Percentiles rank a stretch among this genome's conserved stretches.
Conservation (phyloP, 139 green algal species). For the Chlorella sorokiniana region DNA sequence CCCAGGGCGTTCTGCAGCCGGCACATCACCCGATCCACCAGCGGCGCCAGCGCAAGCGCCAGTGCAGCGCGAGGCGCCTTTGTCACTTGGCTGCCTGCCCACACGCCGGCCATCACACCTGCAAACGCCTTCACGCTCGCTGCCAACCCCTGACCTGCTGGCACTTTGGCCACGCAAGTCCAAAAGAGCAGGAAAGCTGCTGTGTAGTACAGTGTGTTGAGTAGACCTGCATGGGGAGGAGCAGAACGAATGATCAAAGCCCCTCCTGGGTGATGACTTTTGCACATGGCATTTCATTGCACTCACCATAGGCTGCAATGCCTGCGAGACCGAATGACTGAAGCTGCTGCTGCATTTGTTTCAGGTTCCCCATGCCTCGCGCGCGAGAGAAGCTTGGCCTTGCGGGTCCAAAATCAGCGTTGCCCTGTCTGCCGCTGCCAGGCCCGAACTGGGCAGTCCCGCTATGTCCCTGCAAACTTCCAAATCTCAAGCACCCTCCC, state of each 20-base stretch:
- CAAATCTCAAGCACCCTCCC: too few relatives aligned
- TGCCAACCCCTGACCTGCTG: conserved; percentile 5
- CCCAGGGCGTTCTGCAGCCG: background rate
- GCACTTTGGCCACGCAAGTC: conserved; percentile 32
- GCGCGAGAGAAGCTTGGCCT: too few relatives aligned
- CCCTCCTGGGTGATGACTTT: background rate
- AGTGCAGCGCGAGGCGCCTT: conserved; percentile 46
- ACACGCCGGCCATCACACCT: conserved; percentile 61
- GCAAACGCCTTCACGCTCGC: conserved; percentile 17
- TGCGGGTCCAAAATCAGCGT: background rate
- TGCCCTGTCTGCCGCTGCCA: background rate
- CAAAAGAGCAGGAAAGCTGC: conserved; percentile 44
- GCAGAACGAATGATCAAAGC: background rate
- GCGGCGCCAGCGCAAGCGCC: conserved; percentile 21
- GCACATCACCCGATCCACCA: conserved; percentile 26
- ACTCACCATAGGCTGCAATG: conserved; percentile 54
- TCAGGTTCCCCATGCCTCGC: too few relatives aligned
- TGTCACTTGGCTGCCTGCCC: conserved; percentile 72
- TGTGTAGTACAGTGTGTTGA: conserved; percentile 74
- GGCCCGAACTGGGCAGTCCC: too few relatives aligned
- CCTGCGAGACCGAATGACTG: conserved; percentile 55
- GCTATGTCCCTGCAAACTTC: too few relatives aligned
- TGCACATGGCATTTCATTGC: background rate
- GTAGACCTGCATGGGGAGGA: conserved; percentile 30
- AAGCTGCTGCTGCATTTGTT: conserved; percentile 16